These are phyloP conservation scores for Catunica adiposa DNA, from an alignment of 2,329 filamentous ascomycete genomes.

Conservation along the genomic window DNA sequence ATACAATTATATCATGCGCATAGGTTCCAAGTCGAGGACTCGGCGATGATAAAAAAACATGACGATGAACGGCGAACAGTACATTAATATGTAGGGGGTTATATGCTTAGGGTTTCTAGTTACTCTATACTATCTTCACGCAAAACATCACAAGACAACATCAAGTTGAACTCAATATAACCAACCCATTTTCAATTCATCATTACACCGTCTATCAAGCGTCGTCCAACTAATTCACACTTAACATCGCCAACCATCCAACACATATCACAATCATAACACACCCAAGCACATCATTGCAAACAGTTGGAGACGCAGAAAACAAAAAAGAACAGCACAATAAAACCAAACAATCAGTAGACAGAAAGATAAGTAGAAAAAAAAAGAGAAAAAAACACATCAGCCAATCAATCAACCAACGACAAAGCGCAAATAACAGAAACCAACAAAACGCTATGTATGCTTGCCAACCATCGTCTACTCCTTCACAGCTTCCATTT, in stretches of 20 bases:
- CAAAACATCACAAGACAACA: too few relatives aligned
- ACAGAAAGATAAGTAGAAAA: conserved; percentile 18
- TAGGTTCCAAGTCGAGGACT: too few relatives aligned
- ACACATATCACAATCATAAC: not conserved
- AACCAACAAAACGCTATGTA: conserved; percentile 11
- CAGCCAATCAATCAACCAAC: conserved; percentile 6
- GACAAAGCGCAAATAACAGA: conserved; percentile 17
- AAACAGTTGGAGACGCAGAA: not conserved
- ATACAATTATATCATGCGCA: too few relatives aligned
- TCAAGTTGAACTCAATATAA: too few relatives aligned
- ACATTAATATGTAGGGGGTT: too few relatives aligned
- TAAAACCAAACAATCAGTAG: conserved; percentile 13
- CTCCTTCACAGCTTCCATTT: not conserved
- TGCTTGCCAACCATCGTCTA: not conserved
- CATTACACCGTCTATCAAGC: too few relatives aligned
- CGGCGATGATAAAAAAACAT: too few relatives aligned
- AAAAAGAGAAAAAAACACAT: conserved; percentile 3
- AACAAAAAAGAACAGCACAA: not conserved
- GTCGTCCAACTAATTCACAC: not conserved
- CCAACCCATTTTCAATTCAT: too few relatives aligned
- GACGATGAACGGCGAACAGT: too few relatives aligned
- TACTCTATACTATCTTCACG: too few relatives aligned
- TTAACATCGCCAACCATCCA: not conserved
- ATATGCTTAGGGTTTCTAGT: too few relatives aligned
- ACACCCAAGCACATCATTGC: conserved; percentile 10